phyloP scores from a whole-genome alignment of 169 alveolate genomes.

The Cryptosporidium muris region DNA sequence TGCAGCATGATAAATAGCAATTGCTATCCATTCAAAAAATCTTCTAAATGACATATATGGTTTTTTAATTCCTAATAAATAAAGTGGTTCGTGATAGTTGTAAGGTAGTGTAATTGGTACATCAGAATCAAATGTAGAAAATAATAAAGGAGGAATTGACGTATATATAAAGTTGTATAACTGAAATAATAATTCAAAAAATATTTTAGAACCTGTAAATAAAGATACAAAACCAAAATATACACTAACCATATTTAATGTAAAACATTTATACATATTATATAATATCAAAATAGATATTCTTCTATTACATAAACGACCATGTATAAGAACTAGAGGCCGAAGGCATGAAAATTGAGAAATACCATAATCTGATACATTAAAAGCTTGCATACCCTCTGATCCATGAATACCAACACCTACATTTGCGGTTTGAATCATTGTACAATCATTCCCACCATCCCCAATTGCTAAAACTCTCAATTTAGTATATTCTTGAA shows the following conservation, averaged over 20 bases:
- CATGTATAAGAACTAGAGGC: constrained; percentile 87
- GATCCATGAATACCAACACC: constrained; percentile 97
- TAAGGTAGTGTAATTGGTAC: constrained; percentile 71
- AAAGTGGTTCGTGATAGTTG: constrained; percentile 61
- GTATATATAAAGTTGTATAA: constrained; percentile 95
- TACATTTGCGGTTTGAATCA: constrained; percentile 98
- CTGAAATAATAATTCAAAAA: constrained; percentile 91
- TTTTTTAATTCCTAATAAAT: constrained; percentile 49
- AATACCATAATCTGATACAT: constrained; percentile 89
- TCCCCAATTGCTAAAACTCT: constrained; percentile 93
- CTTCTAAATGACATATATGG: constrained; percentile 38
- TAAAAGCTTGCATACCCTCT: constrained; percentile 95
- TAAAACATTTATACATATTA: constrained; percentile 95
- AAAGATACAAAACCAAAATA: constrained; percentile 90
- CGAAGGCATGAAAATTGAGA: constrained; percentile 86
- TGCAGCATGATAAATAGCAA: constrained; percentile 55
- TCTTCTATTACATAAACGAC: constrained; percentile 84
- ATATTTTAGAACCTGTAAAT: constrained; percentile 93
- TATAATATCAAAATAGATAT: constrained; percentile 89
- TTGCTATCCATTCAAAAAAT: constrained; percentile 25
- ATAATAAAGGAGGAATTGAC: constrained; percentile 88
- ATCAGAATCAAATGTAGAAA: constrained; percentile 85
- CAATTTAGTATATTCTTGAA: constrained; percentile 81
- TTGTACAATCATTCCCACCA: constrained; percentile 99
- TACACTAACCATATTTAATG: constrained; percentile 91